phyloP scores from a whole-genome alignment of 1,284 basidiomycete species.

The Gomphus bonarii region DNA sequence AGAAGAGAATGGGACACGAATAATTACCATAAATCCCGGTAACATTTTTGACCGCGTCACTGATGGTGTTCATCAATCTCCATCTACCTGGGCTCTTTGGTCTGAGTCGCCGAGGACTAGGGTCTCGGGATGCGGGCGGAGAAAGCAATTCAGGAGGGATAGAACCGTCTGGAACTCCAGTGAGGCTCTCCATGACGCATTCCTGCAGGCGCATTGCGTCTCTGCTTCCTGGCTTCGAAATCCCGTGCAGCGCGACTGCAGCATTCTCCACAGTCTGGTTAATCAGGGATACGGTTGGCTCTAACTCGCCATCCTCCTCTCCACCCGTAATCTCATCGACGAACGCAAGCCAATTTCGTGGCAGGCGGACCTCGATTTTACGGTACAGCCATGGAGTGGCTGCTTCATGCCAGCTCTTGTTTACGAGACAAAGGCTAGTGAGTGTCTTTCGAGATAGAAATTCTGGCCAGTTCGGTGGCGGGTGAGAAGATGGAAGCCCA shows the following conservation, averaged over 20 bases:
- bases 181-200: constrained; percentile 47
- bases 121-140: constrained; percentile 67
- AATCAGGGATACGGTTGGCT: constrained; percentile 45
- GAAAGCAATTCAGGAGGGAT: constrained; percentile 69
- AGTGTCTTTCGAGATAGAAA: constrained; percentile 50
- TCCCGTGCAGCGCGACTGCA: constrained; percentile 19
- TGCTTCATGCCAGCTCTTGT: constrained; percentile 62
- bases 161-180: constrained; percentile 46
- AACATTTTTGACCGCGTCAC: constrained; percentile 59
- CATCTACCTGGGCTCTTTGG: constrained; percentile 68
- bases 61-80: constrained; percentile 68
- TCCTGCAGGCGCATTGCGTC: constrained; percentile 38
- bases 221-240: constrained; percentile 31
- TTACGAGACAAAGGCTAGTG: constrained; percentile 59
- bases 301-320: constrained; percentile 35
- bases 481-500: constrained; percentile 57
- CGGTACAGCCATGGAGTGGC: constrained; percentile 76
- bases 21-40: constrained; percentile 60
- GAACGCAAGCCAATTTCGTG: constrained; percentile 68
- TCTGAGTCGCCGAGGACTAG: constrained; percentile 62
- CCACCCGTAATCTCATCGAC: constrained; percentile 65
- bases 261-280: constrained; percentile 49
- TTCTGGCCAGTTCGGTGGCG: constrained; percentile 58
- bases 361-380: constrained; percentile 68
- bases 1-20: neutral